phyloP scores from a whole-genome alignment of 2,329 filamentous ascomycete genomes.

The Nemania sp. region DNA sequence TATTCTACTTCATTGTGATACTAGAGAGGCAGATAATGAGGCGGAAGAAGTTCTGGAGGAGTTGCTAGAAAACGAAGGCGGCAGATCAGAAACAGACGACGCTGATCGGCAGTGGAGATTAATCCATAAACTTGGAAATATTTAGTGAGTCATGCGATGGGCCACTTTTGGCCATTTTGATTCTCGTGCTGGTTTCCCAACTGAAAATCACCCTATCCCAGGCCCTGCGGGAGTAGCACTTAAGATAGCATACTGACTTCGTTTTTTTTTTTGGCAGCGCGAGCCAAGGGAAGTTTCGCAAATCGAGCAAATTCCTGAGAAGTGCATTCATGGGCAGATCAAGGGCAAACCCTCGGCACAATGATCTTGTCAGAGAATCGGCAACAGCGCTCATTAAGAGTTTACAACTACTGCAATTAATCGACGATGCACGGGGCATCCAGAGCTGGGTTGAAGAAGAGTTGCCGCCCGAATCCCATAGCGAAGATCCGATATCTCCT shows the following conservation, averaged over 20 bases:
- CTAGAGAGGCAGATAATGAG: conserved; percentile 24
- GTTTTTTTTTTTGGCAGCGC: too few relatives aligned
- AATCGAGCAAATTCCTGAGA: conserved; percentile 17
- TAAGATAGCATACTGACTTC: too few relatives aligned
- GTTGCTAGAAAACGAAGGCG: conserved; percentile 27
- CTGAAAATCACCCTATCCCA: too few relatives aligned
- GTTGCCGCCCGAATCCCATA: not conserved
- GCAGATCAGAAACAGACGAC: conserved; percentile 21
- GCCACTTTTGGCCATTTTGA: too few relatives aligned
- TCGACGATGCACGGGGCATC: conserved; percentile 36
- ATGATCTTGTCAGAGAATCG: too few relatives aligned
- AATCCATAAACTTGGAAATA: conserved; percentile 36
- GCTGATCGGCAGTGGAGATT: conserved; percentile 28
- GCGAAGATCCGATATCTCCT: not conserved
- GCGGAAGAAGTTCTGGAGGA: conserved; percentile 8
- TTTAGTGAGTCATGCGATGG: conserved; percentile 21
- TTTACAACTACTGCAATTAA: conserved; percentile 24
- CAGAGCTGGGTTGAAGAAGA: conserved; percentile 31
- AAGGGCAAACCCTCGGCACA: too few relatives aligned
- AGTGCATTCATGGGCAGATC: too few relatives aligned
- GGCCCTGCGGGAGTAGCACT: too few relatives aligned
- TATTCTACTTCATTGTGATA: conserved; percentile 32
- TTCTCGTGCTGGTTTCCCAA: too few relatives aligned
- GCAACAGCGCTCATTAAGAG: too few relatives aligned
- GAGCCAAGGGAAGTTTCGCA: not conserved